Conservation (phyloP, 2,329 filamentous ascomycete genomes). For the Neonectria coccinea region DNA sequence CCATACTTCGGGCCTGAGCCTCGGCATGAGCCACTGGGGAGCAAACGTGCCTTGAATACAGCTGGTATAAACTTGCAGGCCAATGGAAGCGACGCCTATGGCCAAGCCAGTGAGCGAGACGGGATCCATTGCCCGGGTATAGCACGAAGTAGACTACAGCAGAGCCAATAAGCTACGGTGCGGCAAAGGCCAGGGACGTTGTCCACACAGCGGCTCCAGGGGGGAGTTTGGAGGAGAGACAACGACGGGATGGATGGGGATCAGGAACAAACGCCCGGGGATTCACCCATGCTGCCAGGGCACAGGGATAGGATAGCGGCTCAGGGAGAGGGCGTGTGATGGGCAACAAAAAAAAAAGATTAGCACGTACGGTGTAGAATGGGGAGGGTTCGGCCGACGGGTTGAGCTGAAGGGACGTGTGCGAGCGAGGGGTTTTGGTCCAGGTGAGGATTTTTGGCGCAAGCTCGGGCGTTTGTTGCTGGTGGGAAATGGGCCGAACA, state of each 20-base stretch:
- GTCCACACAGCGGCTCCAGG: conserved; percentile 12
- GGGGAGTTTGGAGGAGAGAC: conserved; percentile 2
- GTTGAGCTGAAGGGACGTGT: conserved; percentile 1
- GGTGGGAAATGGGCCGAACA: conserved; percentile 8
- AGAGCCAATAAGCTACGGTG: conserved; percentile 15
- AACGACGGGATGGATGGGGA: background rate
- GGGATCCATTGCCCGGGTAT: conserved; percentile 54
- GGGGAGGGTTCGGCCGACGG: conserved; percentile 15
- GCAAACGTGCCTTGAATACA: conserved; percentile 56
- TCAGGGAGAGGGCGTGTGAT: conserved; percentile 8
- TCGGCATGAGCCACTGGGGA: background rate
- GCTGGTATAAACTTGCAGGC: conserved; percentile 59
- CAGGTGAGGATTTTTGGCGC: conserved; percentile 8
- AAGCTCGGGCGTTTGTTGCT: background rate
- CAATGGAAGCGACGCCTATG: conserved; percentile 58
- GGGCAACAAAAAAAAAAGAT: background rate
- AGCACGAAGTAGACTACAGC: background rate
- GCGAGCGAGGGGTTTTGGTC: conserved; percentile 11
- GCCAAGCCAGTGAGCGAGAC: conserved; percentile 57
- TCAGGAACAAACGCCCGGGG: background rate
- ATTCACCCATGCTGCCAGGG: background rate
- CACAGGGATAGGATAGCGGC: background rate
- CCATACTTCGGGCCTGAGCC: background rate
- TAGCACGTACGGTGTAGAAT: conserved; percentile 5
- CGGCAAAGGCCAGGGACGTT: background rate